Percentiles rank a stretch among this genome's conserved stretches.
Conservation (phyloP, 208 protist species). For the Phytomonas francai region DNA sequence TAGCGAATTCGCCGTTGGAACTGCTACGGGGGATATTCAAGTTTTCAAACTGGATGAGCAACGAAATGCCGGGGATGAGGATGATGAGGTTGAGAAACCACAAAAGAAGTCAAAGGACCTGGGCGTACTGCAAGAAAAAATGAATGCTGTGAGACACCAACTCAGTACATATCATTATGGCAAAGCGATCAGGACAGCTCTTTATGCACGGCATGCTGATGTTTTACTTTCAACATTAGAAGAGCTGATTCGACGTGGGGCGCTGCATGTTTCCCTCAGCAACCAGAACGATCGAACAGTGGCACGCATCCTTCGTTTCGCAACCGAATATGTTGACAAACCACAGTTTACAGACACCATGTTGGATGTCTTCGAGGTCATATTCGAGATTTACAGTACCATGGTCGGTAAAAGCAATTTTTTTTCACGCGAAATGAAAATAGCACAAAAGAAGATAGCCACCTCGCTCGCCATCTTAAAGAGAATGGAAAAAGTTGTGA, state of each 20-base stretch:
- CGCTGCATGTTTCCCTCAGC: slow-evolving; percentile 71
- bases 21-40: slow-evolving; percentile 46
- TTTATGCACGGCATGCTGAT: slow-evolving; percentile 67
- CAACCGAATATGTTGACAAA: slow-evolving; percentile 54
- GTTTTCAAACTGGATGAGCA: slow-evolving; percentile 30
- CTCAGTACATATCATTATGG: slow-evolving; percentile 67
- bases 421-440: slow-evolving; percentile 71
- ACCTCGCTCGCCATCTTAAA: slow-evolving; percentile 44
- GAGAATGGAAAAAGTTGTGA: slow-evolving; percentile 51
- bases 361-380: slow-evolving; percentile 61
- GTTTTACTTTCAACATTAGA: slow-evolving; percentile 80
- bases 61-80: slow-evolving; percentile 11
- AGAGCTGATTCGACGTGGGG: slow-evolving; percentile 69
- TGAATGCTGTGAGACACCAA: slow-evolving; percentile 55
- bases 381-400: slow-evolving; percentile 77
- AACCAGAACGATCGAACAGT: slow-evolving; percentile 81
- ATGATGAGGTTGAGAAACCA: slow-evolving; percentile 15
- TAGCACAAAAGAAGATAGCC: slow-evolving; percentile 53
- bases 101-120: slow-evolving; percentile 18
- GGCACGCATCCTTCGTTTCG: slow-evolving; percentile 69
- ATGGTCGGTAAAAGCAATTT: slow-evolving; percentile 52
- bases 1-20: slow-evolving; percentile 65
- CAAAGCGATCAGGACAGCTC: slow-evolving; percentile 60
- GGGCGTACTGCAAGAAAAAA: slow-evolving; percentile 34
- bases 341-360: slow-evolving; percentile 74